These are phyloP conservation scores for Saccharum hybrid DNA, from an alignment of 202 grass and related monocot species.

Conservation along the genomic window DNA sequence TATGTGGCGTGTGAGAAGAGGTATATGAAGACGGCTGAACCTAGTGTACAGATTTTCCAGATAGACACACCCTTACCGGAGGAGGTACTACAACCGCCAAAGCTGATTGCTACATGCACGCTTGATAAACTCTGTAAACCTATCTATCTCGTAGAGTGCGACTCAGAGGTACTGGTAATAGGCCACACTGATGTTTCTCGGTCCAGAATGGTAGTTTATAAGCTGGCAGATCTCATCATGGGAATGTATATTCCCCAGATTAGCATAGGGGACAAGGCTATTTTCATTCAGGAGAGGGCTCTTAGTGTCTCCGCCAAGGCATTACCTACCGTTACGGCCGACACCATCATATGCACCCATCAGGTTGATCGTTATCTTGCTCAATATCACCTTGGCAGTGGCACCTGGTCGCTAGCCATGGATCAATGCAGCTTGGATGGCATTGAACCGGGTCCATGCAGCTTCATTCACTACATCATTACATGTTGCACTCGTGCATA, in stretches of 20 bases:
- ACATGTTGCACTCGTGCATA: background rate
- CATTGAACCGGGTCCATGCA: background rate
- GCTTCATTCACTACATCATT: background rate
- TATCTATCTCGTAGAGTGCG: background rate
- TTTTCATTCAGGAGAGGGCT: background rate
- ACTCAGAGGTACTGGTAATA: background rate
- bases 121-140: no score
- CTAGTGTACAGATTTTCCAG: no score
- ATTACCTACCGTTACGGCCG: background rate
- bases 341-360: background rate
- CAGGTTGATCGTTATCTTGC: no score
- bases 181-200: background rate
- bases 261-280: background rate
- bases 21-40: no score
- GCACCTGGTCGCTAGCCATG: background rate
- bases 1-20: no score
- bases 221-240: background rate
- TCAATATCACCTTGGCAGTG: no score
- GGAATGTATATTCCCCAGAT: background rate
- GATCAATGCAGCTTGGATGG: background rate
- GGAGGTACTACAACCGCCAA: background rate
- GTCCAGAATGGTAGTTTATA: background rate
- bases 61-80: no score
- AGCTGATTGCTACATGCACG: background rate
- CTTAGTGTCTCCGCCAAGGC: slow-evolving; percentile 16